Percentiles rank a stretch among this genome's conserved stretches.
These are phyloP conservation scores for Neonectria magnoliae DNA, from an alignment of 2,329 filamentous ascomycete species.

Conservation along the genomic window DNA sequence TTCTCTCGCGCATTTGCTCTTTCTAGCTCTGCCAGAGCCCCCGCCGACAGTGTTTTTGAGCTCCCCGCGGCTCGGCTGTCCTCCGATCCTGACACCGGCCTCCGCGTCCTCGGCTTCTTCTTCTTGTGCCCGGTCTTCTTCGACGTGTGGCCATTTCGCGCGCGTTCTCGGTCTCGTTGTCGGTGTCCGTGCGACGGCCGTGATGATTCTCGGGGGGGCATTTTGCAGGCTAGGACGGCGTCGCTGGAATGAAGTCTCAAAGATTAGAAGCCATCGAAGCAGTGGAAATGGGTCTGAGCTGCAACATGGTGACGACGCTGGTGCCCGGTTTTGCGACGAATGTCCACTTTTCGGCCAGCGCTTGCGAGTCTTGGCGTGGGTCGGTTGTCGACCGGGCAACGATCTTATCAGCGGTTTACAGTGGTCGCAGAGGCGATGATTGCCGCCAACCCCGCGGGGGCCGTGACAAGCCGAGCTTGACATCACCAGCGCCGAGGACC, in stretches of 20 bases:
- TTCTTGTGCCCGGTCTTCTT: constrained; percentile 50
- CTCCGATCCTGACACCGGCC: constrained; percentile 48
- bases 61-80: constrained; percentile 43
- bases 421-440: constrained; percentile 35
- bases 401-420: constrained; percentile 46
- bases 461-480: constrained; percentile 53
- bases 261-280: constrained; percentile 16
- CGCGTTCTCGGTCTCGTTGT: constrained; percentile 36
- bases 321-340: constrained; percentile 25
- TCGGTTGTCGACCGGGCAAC: constrained; percentile 54
- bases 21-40: constrained; percentile 74
- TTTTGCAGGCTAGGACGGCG: constrained; percentile 34
- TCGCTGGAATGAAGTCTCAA: constrained; percentile 41
- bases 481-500: constrained; percentile 44
- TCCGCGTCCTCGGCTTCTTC: constrained; percentile 39
- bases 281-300: constrained; percentile 21
- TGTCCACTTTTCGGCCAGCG: constrained; percentile 36
- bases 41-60: constrained; percentile 54
- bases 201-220: constrained; percentile 50
- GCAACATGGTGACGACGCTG: constrained; percentile 28
- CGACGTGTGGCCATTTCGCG: constrained; percentile 43
- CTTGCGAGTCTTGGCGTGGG: constrained; percentile 31
- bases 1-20: constrained; percentile 65
- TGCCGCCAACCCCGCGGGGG: constrained; percentile 46
- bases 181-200: constrained; percentile 44